These are phyloP conservation scores for Suillus clintonianus DNA, from an alignment of 768 basidiomycete species.

Conservation along the genomic window DNA sequence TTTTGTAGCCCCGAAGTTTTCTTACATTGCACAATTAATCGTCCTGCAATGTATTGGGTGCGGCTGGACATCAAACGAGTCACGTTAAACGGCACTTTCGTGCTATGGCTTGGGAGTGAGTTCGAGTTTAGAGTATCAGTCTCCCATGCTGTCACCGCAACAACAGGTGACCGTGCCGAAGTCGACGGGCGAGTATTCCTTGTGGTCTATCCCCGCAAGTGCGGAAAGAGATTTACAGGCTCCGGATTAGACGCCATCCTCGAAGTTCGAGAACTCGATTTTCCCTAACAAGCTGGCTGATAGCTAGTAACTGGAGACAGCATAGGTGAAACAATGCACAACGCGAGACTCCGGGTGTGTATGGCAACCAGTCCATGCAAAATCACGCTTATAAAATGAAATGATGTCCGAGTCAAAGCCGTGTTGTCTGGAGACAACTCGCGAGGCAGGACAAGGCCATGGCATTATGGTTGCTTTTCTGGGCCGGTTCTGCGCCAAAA, in stretches of 20 bases:
- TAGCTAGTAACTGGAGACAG: not conserved
- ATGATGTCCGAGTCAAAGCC: not conserved
- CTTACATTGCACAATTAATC: not conserved
- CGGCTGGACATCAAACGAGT: not conserved
- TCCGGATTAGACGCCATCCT: not conserved
- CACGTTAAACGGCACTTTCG: not conserved
- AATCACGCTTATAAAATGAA: not conserved
- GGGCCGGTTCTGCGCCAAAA: not conserved
- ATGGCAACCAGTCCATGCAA: not conserved
- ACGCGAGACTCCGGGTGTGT: not conserved
- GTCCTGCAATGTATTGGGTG: not conserved
- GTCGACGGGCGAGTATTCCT: constrained; percentile 17
- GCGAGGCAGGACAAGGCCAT: not conserved
- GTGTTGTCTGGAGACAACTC: not conserved
- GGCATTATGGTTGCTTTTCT: not conserved
- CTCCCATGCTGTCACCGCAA: not conserved
- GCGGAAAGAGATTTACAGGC: not conserved
- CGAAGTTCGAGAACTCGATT: not conserved
- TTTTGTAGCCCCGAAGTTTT: not conserved
- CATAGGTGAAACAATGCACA: not conserved
- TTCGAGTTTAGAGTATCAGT: not conserved
- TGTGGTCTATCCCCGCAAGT: constrained; percentile 33
- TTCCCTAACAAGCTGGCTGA: not conserved
- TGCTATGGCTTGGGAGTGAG: not conserved
- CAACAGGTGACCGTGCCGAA: constrained; percentile 13